Evolutionary conservation across 768 basidiomycete genomes (phyloP).

Genomic region (Tephrocybe sp.): DNA sequence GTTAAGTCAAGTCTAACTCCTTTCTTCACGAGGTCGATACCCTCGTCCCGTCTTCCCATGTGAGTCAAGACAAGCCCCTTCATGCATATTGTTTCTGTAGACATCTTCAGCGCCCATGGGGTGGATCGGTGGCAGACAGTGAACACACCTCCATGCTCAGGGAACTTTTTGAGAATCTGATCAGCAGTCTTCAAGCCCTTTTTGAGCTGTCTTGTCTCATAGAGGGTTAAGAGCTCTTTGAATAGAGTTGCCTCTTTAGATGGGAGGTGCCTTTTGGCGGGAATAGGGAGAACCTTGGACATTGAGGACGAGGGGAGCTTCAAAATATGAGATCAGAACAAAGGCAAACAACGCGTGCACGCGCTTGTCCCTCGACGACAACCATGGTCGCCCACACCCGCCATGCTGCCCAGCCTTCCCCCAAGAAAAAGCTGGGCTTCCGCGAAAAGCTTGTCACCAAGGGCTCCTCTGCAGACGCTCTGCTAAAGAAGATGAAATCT

Average conservation of each 20-base stretch:
- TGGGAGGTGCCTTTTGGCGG: conserved; percentile 59
- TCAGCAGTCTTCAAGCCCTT: conserved; percentile 90
- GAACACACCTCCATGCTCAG: conserved; percentile 87
- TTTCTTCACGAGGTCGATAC: conserved; percentile 79
- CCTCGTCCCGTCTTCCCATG: conserved; percentile 77
- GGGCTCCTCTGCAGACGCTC: conserved; percentile 72
- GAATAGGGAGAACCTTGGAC: conserved; percentile 33
- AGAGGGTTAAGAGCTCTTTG: conserved; percentile 80
- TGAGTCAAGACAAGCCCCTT: conserved; percentile 87
- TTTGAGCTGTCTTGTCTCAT: conserved; percentile 87
- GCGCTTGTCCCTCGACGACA: conserved; percentile 18
- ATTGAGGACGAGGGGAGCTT: conserved; percentile 21
- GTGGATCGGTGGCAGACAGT: neutral
- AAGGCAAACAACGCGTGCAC: conserved; percentile 43
- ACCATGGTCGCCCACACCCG: conserved; percentile 77
- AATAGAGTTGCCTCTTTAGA: conserved; percentile 84
- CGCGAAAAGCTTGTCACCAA: conserved; percentile 79
- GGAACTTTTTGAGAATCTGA: conserved; percentile 91
- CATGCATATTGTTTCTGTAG: conserved; percentile 90
- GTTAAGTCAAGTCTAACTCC: conserved; percentile 78
- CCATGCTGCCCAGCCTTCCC: conserved; percentile 46
- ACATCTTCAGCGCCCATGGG: conserved; percentile 4
- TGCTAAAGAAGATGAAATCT: conserved; percentile 82
- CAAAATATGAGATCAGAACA: conserved; percentile 21
- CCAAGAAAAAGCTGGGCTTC: conserved; percentile 68